Conservation (phyloP, 2,329 filamentous ascomycete species). For the Phoma sp. region DNA sequence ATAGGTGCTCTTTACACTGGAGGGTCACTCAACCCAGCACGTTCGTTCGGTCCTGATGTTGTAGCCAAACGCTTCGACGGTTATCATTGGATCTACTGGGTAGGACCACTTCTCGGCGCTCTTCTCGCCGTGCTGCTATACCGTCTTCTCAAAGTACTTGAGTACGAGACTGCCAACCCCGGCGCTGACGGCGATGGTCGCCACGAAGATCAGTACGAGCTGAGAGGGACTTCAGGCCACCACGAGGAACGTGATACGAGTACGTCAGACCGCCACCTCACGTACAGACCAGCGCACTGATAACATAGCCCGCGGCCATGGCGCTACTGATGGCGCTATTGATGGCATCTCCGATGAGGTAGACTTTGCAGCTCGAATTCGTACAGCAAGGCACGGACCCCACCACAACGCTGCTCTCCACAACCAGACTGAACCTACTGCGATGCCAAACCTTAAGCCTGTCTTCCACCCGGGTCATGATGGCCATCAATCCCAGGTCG, state of each 20-base stretch:
- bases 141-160: conserved; percentile 57
- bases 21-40: conserved; percentile 58
- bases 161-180: conserved; percentile 61
- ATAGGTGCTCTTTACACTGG: conserved; percentile 57
- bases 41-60: conserved; percentile 59
- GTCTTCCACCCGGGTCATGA: conserved; percentile 35
- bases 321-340: conserved; percentile 36
- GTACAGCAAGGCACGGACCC: conserved; percentile 8
- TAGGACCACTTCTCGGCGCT: conserved; percentile 56
- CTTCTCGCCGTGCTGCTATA: conserved; percentile 58
- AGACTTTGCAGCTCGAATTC: conserved; percentile 22
- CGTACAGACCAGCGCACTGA: conserved; percentile 21
- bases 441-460: conserved; percentile 19
- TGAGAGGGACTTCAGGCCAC: conserved; percentile 24
- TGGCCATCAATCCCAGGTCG: conserved; percentile 34
- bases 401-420: conserved; percentile 8
- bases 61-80: conserved; percentile 51
- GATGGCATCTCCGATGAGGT: conserved; percentile 34
- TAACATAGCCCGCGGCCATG: conserved; percentile 23
- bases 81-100: conserved; percentile 62
- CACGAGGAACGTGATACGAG: conserved; percentile 16
- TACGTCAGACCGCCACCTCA: conserved; percentile 9
- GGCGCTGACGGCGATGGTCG: conserved; percentile 56
- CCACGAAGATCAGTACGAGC: conserved; percentile 38
- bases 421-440: neutral